Evolutionary conservation across 345 rosid genomes (phyloP).

Genomic region (Eucalyptus dawsonii): DNA sequence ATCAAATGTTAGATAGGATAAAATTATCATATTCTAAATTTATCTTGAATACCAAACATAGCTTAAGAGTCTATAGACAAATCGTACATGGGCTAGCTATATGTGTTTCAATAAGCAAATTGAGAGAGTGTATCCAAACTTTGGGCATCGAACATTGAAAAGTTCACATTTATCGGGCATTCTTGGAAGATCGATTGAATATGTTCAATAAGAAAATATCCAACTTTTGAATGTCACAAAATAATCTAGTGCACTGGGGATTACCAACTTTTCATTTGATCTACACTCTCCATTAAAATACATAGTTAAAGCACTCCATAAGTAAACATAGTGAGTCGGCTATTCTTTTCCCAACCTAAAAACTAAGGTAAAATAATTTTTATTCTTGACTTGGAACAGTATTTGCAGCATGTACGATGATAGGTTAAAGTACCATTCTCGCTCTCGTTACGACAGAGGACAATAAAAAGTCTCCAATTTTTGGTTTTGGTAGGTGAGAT

Average conservation of each 20-base stretch:
- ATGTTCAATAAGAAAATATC: not conserved
- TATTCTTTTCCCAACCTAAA: not conserved
- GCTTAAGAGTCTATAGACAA: not conserved
- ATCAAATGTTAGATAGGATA: no score
- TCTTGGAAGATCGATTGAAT: not conserved
- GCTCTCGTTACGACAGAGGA: not conserved
- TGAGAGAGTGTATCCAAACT: not conserved
- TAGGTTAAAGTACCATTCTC: not conserved
- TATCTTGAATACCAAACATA: fast-evolving
- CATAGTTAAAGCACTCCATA: no score
- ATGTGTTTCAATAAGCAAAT: not conserved
- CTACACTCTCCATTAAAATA: not conserved
- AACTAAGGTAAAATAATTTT: not conserved
- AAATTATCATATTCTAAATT: no score
- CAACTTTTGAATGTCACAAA: not conserved
- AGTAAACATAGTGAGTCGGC: fast-evolving
- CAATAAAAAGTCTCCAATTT: not conserved
- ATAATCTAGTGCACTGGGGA: not conserved
- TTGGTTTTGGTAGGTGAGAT: not conserved
- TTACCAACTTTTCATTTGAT: not conserved
- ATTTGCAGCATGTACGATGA: not conserved
- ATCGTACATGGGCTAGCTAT: no score
- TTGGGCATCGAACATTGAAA: not conserved
- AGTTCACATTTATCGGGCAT: fast-evolving
- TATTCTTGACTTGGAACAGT: not conserved